Percentiles rank a stretch among this genome's conserved stretches.
Evolutionary conservation across 2,329 filamentous ascomycete genomes (phyloP).

Genomic region (Neobulgaria alba): DNA sequence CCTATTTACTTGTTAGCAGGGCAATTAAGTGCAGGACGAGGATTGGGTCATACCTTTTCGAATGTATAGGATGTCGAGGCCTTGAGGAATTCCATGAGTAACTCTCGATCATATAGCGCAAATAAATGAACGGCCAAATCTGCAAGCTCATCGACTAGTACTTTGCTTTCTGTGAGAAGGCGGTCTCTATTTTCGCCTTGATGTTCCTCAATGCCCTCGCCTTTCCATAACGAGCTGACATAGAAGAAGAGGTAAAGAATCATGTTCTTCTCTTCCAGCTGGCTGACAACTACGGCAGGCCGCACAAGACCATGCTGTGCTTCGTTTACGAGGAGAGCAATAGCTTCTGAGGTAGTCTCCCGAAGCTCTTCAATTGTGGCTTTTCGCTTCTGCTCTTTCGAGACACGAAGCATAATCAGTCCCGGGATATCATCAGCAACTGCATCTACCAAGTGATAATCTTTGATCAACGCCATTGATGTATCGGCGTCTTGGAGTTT

Average conservation of each 20-base stretch:
- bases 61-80: constrained; percentile 82
- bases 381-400: constrained; percentile 55
- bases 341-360: constrained; percentile 71
- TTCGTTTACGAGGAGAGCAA: constrained; percentile 81
- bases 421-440: constrained; percentile 84
- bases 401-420: constrained; percentile 80
- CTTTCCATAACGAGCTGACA: constrained; percentile 75
- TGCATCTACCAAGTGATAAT: constrained; percentile 83
- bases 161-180: constrained; percentile 48
- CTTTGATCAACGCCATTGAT: constrained; percentile 75
- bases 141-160: constrained; percentile 76
- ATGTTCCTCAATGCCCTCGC: constrained; percentile 53
- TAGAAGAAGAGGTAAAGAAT: constrained; percentile 86
- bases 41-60: constrained; percentile 46
- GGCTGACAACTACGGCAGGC: constrained; percentile 67
- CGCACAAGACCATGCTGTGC: constrained; percentile 81
- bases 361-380: constrained; percentile 66
- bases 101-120: constrained; percentile 66
- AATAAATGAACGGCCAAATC: constrained; percentile 84
- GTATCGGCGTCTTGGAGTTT: constrained; percentile 85
- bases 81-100: constrained; percentile 83
- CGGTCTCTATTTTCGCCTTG: constrained; percentile 46
- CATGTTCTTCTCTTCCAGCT: constrained; percentile 60
- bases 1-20: constrained; percentile 35
- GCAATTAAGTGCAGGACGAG: neutral